These are phyloP conservation scores for Dryas alaskensis DNA, from an alignment of 306 rosid genomes.

Conservation along the genomic window DNA sequence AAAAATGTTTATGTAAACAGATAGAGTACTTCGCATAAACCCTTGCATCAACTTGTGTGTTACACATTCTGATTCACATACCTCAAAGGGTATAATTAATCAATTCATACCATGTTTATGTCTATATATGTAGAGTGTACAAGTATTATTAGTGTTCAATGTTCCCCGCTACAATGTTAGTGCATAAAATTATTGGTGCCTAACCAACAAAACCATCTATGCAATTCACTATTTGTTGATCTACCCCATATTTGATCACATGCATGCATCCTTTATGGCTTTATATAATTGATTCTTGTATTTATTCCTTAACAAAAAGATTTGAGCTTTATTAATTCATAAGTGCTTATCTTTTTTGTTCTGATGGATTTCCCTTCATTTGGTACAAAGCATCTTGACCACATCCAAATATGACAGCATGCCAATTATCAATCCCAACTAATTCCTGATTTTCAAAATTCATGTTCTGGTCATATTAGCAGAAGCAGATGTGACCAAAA, in stretches of 20 bases:
- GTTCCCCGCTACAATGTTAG: neutral
- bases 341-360: neutral
- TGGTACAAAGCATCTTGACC: slow-evolving; percentile 22
- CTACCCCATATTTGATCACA: neutral
- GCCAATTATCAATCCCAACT: slow-evolving; percentile 7
- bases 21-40: too few species aligned
- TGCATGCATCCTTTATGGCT: neutral
- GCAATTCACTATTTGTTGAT: too few species aligned
- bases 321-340: too few species aligned
- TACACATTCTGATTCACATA: neutral
- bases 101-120: neutral
- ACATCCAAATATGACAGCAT: slow-evolving; percentile 21
- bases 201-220: neutral
- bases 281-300: neutral
- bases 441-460: slow-evolving; percentile 8
- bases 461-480: neutral
- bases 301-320: neutral
- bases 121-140: neutral
- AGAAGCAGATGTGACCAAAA: neutral
- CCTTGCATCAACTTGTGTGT: neutral
- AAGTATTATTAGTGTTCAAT: neutral
- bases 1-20: too few species aligned
- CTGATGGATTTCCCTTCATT: neutral
- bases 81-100: neutral
- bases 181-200: slow-evolving; percentile 6